A percentile compares a stretch with the other conserved stretches of the same genome.
These are phyloP conservation scores for Chalciporus pseudorubinellus DNA, from an alignment of 768 basidiomycete genomes.

Conservation along the genomic window DNA sequence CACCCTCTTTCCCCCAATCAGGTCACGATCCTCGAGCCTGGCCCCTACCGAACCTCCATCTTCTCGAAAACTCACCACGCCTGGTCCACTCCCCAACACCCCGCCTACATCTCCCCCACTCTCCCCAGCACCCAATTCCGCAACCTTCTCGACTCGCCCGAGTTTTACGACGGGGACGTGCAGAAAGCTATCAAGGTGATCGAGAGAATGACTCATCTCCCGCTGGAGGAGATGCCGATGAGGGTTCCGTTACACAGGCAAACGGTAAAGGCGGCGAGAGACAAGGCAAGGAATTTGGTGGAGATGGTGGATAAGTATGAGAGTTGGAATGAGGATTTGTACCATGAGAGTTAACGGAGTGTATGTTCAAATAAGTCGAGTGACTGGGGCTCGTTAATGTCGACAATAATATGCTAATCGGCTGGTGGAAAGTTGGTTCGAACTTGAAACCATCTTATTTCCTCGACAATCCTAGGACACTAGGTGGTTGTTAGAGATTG, in stretches of 20 bases:
- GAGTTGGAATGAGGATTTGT: constrained; percentile 18
- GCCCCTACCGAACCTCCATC: constrained; percentile 17
- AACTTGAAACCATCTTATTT: too few relatives aligned
- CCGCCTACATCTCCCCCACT: constrained; percentile 17
- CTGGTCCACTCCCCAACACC: constrained; percentile 12
- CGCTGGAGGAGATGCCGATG: constrained; percentile 18
- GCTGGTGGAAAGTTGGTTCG: too few relatives aligned
- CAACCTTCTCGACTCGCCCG: not conserved
- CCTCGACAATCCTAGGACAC: too few relatives aligned
- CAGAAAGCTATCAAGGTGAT: constrained; percentile 14
- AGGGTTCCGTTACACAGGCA: constrained; percentile 13
- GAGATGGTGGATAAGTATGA: constrained; percentile 11
- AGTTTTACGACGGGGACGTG: constrained; percentile 11
- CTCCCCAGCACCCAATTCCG: constrained; percentile 5
- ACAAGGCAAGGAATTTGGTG: constrained; percentile 15
- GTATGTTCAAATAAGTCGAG: too few relatives aligned
- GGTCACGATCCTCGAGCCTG: constrained; percentile 17
- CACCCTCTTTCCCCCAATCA: too few relatives aligned
- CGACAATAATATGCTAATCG: too few relatives aligned
- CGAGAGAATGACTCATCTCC: constrained; percentile 8
- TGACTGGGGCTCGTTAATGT: too few relatives aligned
- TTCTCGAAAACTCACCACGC: not conserved
- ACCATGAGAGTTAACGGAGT: too few relatives aligned
- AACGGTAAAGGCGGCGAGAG: constrained; percentile 4
- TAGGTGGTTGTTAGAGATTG: too few relatives aligned